These are phyloP conservation scores for Brassica balearica DNA, from an alignment of 441 rosid genomes.

Conservation along the genomic window DNA sequence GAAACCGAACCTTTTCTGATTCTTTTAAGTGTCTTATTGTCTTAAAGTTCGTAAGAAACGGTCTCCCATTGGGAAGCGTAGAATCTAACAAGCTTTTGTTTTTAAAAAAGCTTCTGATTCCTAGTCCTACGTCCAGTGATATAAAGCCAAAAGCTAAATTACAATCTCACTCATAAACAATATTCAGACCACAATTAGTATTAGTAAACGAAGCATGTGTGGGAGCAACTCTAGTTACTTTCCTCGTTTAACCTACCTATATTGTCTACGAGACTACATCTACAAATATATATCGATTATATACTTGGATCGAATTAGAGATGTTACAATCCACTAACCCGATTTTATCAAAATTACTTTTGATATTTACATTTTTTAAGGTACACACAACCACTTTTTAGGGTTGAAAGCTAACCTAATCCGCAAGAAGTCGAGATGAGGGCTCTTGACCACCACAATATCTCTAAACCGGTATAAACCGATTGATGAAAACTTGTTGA, in stretches of 20 bases:
- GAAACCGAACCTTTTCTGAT: slow-evolving; percentile 39
- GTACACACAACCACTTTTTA: too few species aligned
- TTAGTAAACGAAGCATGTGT: slow-evolving; percentile 19
- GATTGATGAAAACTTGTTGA: neutral
- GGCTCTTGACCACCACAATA: too few species aligned
- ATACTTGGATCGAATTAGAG: too few species aligned
- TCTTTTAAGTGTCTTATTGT: slow-evolving; percentile 31
- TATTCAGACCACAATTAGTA: slow-evolving; percentile 24
- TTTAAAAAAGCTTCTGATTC: slow-evolving; percentile 34
- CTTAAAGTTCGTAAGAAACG: slow-evolving; percentile 39
- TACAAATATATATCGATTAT: too few species aligned
- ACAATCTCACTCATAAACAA: slow-evolving; percentile 2
- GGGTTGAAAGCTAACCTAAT: too few species aligned
- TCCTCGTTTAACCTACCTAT: slow-evolving; percentile 13
- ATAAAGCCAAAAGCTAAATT: slow-evolving; percentile 27
- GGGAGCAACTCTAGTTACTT: slow-evolving; percentile 30
- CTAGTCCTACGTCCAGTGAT: slow-evolving; percentile 34
- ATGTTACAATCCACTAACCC: too few species aligned
- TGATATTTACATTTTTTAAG: too few species aligned
- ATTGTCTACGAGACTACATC: too few species aligned
- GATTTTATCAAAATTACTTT: too few species aligned
- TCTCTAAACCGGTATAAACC: slow-evolving; percentile 12
- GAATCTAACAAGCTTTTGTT: slow-evolving; percentile 35
- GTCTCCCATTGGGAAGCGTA: slow-evolving; percentile 45
- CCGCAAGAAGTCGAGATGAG: too few species aligned